Evolutionary conservation across 148 eudicot species (phyloP).

Genomic region (Amaranthus cruentus): DNA sequence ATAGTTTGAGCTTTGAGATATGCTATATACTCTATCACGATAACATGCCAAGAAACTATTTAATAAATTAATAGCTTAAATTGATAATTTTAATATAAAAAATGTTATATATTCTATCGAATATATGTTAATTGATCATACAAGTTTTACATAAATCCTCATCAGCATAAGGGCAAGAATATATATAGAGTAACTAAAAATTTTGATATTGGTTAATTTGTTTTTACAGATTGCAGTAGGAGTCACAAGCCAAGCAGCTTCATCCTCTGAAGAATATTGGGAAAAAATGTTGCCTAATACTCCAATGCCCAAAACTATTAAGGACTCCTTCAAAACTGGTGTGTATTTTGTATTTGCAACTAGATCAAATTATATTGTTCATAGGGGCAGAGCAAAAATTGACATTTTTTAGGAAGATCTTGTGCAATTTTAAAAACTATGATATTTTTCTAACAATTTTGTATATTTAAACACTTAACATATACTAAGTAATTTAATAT

Average conservation of each 20-base stretch:
- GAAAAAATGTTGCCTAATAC: conserved; percentile 57
- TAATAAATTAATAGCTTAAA: background rate
- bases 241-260: conserved; percentile 45
- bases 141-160: too few species aligned
- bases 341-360: background rate
- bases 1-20: too few species aligned
- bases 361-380: background rate
- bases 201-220: background rate
- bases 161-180: too few species aligned
- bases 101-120: too few species aligned
- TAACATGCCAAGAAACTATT: background rate
- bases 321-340: conserved; percentile 36
- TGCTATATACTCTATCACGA: too few species aligned
- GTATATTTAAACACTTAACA: too few species aligned
- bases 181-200: background rate
- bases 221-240: conserved; percentile 34
- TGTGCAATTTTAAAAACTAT: too few species aligned
- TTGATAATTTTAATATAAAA: background rate
- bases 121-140: too few species aligned
- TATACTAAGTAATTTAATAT: too few species aligned
- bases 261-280: conserved; percentile 56
- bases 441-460: too few species aligned
- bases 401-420: too few species aligned
- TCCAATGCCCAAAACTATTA: conserved; percentile 56
- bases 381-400: too few species aligned